Evolutionary conservation across 139 green algal species (phyloP).

Genomic region (Chlorella sp.): DNA sequence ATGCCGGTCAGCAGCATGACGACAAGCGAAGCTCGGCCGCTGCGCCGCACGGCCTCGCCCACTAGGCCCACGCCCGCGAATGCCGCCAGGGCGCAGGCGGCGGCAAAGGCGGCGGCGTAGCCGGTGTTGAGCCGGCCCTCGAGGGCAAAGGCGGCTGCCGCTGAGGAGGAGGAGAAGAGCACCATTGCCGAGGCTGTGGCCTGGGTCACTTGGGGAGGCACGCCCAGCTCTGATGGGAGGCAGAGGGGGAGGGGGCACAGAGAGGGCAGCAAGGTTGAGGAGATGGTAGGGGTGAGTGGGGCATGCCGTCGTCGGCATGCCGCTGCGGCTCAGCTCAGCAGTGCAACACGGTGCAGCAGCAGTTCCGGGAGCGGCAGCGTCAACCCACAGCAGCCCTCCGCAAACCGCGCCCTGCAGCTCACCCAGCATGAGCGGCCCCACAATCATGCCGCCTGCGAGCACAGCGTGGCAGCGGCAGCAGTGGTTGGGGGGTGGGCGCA

Average conservation of each 20-base stretch:
- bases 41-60: neutral
- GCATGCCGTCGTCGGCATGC: too few relatives aligned
- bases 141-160: conserved; percentile 46
- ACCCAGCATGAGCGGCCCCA: conserved; percentile 49
- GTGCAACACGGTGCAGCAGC: too few relatives aligned
- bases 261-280: too few relatives aligned
- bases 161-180: conserved; percentile 50
- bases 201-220: conserved; percentile 45
- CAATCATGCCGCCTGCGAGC: conserved; percentile 53
- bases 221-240: conserved; percentile 7
- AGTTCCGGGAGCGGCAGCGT: too few relatives aligned
- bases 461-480: neutral
- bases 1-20: conserved; percentile 44
- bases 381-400: too few relatives aligned
- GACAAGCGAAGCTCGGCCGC: conserved; percentile 38
- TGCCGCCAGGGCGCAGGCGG: neutral
- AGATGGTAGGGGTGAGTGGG: too few relatives aligned
- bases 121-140: conserved; percentile 37
- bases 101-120: conserved; percentile 34
- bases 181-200: conserved; percentile 58
- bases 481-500: too few relatives aligned
- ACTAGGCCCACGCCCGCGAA: conserved; percentile 18
- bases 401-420: too few relatives aligned
- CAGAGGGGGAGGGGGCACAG: too few relatives aligned
- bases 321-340: too few relatives aligned